These are phyloP conservation scores for Podospora didyma DNA, from an alignment of 495 filamentous ascomycete species.

Conservation along the genomic window DNA sequence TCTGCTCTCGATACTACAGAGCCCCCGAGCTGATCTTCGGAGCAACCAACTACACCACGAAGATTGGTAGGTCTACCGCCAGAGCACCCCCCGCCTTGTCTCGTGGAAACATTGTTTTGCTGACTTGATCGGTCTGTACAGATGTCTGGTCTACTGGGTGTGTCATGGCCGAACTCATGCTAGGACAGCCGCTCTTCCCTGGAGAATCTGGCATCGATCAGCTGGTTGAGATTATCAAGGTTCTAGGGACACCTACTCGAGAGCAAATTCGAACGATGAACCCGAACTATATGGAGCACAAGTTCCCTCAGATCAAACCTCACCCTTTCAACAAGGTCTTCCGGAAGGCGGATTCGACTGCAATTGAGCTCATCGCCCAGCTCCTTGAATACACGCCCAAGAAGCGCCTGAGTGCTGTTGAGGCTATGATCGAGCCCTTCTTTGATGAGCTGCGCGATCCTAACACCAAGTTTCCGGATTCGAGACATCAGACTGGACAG, in stretches of 20 bases:
- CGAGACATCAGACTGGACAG: constrained; percentile 74
- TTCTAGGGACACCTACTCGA: constrained; percentile 93
- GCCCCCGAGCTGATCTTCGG: constrained; percentile 98
- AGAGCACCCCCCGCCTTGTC: too few species aligned
- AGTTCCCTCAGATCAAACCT: constrained; percentile 99
- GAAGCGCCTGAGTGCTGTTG: constrained; percentile 86
- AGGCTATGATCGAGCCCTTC: constrained; percentile 98
- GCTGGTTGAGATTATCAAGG: constrained; percentile 99
- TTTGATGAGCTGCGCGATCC: constrained; percentile 95
- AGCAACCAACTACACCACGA: constrained; percentile 98
- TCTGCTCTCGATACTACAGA: constrained; percentile 98
- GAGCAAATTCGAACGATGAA: constrained; percentile 99
- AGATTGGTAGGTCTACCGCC: constrained; percentile 74
- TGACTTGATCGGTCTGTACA: constrained; percentile 34
- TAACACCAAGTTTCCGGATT: constrained; percentile 83
- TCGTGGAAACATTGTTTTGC: background rate
- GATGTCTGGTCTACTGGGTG: constrained; percentile 99
- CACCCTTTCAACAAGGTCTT: constrained; percentile 99
- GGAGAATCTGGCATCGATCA: constrained; percentile 99
- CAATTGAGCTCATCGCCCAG: constrained; percentile 91
- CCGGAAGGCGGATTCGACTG: constrained; percentile 85
- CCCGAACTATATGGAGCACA: constrained; percentile 99
- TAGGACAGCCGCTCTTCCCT: constrained; percentile 97
- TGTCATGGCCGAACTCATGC: constrained; percentile 99
- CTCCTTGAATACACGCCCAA: constrained; percentile 96